A percentile compares a stretch with the other conserved stretches of the same genome.
Evolutionary conservation across 805 yeast species (phyloP).

Genomic region (Pichia kluyveri): DNA sequence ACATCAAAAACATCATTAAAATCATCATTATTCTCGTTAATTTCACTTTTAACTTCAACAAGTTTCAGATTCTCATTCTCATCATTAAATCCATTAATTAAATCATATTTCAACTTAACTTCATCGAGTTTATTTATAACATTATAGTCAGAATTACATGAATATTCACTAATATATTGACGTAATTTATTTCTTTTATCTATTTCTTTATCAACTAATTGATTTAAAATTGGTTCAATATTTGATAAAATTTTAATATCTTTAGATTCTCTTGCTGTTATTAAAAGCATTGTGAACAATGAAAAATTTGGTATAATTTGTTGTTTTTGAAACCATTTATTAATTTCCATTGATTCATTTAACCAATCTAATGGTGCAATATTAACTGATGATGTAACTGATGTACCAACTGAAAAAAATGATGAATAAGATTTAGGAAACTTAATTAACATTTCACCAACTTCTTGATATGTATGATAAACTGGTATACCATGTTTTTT

Average conservation of each 20-base stretch:
- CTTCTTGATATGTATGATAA: conserved; percentile 42
- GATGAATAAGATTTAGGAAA: conserved; percentile 49
- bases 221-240: conserved; percentile 27
- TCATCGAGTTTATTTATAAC: background rate
- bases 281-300: conserved; percentile 36
- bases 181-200: conserved; percentile 31
- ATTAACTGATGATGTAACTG: conserved; percentile 45
- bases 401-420: conserved; percentile 44
- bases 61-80: background rate
- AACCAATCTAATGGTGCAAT: conserved; percentile 56
- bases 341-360: conserved; percentile 37
- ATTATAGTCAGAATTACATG: background rate
- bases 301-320: conserved; percentile 45
- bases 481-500: conserved; percentile 38
- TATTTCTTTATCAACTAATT: conserved; percentile 34
- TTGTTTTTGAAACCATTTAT: conserved; percentile 41
- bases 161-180: conserved; percentile 8
- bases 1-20: background rate
- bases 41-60: background rate
- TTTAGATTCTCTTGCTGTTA: conserved; percentile 36
- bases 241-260: conserved; percentile 28
- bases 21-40: background rate
- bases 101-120: background rate
- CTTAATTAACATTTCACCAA: conserved; percentile 53
- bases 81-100: background rate